Evolutionary conservation across 305 asterid species (phyloP).

Genomic region (Solanum aculeatissimum): DNA sequence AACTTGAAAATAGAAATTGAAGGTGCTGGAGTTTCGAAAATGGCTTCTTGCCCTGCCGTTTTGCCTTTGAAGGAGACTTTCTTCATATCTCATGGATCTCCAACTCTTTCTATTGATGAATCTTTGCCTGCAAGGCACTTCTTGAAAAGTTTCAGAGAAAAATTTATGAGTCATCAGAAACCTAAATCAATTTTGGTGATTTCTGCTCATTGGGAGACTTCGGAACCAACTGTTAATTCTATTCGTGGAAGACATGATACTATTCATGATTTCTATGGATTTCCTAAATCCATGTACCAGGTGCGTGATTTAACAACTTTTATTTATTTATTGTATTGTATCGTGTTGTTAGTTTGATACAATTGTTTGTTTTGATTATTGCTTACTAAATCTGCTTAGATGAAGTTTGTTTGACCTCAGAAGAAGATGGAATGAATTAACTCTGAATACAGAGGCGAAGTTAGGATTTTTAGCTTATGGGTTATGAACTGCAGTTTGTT

Average conservation of each 20-base stretch:
- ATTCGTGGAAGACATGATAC: slow-evolving; percentile 41
- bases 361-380: too few species aligned
- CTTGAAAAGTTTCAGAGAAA: slow-evolving; percentile 37
- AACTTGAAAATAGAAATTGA: background rate
- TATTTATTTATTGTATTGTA: too few species aligned
- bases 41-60: background rate
- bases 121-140: slow-evolving; percentile 59
- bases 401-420: background rate
- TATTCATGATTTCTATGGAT: slow-evolving; percentile 69
- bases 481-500: background rate
- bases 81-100: slow-evolving; percentile 71
- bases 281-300: slow-evolving; percentile 66
- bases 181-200: slow-evolving; percentile 48
- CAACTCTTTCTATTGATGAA: slow-evolving; percentile 60
- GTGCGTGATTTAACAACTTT: slow-evolving; percentile 2
- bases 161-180: slow-evolving; percentile 18
- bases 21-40: background rate
- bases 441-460: background rate
- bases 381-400: background rate
- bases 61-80: slow-evolving; percentile 30
- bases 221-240: slow-evolving; percentile 48
- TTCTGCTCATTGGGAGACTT: slow-evolving; percentile 86
- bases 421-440: background rate
- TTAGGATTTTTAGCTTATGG: background rate
- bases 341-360: too few species aligned